Conservation (phyloP, 1,284 basidiomycete genomes). For the Trichosporon asahii region DNA sequence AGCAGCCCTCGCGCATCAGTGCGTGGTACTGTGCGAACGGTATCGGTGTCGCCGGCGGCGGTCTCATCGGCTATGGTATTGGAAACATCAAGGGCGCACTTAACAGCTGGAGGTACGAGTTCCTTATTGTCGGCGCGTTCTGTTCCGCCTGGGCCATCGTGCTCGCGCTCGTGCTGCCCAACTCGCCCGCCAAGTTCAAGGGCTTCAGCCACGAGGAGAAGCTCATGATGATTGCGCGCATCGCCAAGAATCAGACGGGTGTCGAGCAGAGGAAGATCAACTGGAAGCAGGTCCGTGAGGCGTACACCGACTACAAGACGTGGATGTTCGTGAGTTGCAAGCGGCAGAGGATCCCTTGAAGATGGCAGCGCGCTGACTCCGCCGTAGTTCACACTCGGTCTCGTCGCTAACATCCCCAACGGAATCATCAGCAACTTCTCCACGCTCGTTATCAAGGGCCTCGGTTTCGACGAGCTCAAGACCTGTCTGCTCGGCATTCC, state of each 20-base stretch:
- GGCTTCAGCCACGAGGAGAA: constrained; percentile 51
- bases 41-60: constrained; percentile 47
- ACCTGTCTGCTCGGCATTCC: constrained; percentile 51
- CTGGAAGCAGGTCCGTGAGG: constrained; percentile 51
- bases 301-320: constrained; percentile 46
- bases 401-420: constrained; percentile 51
- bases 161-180: constrained; percentile 44
- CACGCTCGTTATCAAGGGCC: constrained; percentile 50
- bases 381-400: constrained; percentile 41
- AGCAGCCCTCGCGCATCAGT: constrained; percentile 48
- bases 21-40: constrained; percentile 51
- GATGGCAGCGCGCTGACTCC: background rate
- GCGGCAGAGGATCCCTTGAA: background rate
- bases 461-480: constrained; percentile 45
- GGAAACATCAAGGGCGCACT: constrained; percentile 50
- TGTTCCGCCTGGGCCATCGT: constrained; percentile 45
- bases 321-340: constrained; percentile 20
- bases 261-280: constrained; percentile 52
- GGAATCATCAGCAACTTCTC: constrained; percentile 42
- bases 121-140: constrained; percentile 48
- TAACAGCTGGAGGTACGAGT: constrained; percentile 51
- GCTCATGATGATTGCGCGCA: constrained; percentile 51
- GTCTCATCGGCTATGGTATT: constrained; percentile 41
- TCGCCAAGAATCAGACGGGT: constrained; percentile 51
- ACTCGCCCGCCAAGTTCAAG: constrained; percentile 44